A percentile compares a stretch with the other conserved stretches of the same genome.
Evolutionary conservation across 345 rosid species (phyloP).

Genomic region (Citrus sp.): DNA sequence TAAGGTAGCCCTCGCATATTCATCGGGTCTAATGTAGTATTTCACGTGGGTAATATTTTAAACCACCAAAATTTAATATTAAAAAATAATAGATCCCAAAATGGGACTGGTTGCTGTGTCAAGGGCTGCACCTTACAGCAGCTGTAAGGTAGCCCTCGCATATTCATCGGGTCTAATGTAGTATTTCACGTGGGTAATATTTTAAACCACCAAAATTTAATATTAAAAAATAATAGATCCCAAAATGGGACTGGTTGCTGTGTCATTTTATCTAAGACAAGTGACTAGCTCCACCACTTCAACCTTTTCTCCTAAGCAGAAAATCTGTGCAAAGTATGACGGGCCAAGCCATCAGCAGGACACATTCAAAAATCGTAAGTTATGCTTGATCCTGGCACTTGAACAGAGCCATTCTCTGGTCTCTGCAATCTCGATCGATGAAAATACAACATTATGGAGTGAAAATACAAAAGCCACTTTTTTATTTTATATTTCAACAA

Average conservation of each 20-base stretch:
- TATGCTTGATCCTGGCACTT: background rate
- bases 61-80: too few species aligned
- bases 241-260: too few species aligned
- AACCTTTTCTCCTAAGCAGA: too few species aligned
- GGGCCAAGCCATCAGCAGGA: background rate
- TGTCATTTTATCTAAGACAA: conserved; percentile 13
- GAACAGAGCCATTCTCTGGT: conserved; percentile 42
- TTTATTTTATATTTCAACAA: background rate
- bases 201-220: too few species aligned
- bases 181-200: too few species aligned
- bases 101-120: background rate
- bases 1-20: too few species aligned
- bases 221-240: too few species aligned
- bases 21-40: too few species aligned
- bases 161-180: too few species aligned
- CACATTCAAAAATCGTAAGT: background rate
- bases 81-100: too few species aligned
- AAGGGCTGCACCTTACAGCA: background rate
- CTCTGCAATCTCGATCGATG: conserved; percentile 37
- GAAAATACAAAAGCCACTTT: background rate
- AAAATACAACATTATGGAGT: conserved; percentile 3
- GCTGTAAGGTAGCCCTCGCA: too few species aligned
- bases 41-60: too few species aligned
- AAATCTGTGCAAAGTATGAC: conserved; percentile 1
- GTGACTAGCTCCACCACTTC: conserved; percentile 10